These are phyloP conservation scores for Sporothrix globosa DNA, from an alignment of 2,329 filamentous ascomycete genomes.

Conservation along the genomic window DNA sequence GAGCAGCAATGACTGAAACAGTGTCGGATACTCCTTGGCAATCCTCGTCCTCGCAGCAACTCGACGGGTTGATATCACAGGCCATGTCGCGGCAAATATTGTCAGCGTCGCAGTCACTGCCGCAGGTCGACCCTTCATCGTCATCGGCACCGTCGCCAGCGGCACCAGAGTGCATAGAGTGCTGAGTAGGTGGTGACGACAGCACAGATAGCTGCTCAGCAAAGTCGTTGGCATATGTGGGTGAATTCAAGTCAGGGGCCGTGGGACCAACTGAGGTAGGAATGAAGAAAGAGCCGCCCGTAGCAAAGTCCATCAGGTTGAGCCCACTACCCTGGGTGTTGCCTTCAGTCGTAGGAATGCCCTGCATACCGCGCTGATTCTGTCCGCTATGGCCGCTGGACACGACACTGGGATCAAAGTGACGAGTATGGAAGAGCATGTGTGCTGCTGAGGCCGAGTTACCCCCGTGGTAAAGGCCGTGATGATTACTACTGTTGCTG, in stretches of 20 bases:
- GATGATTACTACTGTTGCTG: constrained; percentile 21
- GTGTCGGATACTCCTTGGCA: constrained; percentile 27
- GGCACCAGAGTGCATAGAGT: constrained; percentile 3
- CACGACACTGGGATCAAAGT: constrained; percentile 28
- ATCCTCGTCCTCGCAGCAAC: constrained; percentile 37
- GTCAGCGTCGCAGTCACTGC: constrained; percentile 36
- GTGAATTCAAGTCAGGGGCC: constrained; percentile 16
- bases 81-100: constrained; percentile 35
- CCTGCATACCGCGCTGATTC: constrained; percentile 8
- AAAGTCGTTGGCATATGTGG: constrained; percentile 27
- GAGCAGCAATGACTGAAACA: background rate
- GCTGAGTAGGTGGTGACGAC: constrained; percentile 30
- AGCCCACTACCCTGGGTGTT: background rate
- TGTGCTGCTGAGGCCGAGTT: constrained; percentile 17
- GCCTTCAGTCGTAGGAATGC: background rate
- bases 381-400: background rate
- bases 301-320: constrained; percentile 21
- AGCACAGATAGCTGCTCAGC: constrained; percentile 33
- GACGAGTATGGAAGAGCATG: constrained; percentile 36
- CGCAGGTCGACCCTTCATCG: constrained; percentile 34
- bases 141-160: constrained; percentile 21
- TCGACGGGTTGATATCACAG: constrained; percentile 35
- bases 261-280: constrained; percentile 15
- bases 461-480: constrained; percentile 4
- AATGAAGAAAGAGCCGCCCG: constrained; percentile 14